Conservation (phyloP, 192 early-diverging fungal genomes). For the Dissophora globulifera region DNA sequence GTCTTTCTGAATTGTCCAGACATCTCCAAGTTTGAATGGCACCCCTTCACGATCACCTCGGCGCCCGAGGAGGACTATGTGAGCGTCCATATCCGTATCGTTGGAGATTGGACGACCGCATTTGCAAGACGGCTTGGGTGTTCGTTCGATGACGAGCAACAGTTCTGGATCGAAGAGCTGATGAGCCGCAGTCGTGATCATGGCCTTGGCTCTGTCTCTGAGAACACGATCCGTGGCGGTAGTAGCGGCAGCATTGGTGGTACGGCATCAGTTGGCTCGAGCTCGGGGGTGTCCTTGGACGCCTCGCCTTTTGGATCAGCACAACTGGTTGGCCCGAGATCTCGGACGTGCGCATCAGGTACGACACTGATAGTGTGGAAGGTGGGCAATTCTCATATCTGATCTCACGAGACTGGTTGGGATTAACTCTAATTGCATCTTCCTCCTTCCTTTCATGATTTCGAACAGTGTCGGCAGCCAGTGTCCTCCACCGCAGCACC, state of each 20-base stretch:
- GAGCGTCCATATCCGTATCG: conserved; percentile 79
- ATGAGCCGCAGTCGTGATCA: conserved; percentile 18
- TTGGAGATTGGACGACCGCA: conserved; percentile 76
- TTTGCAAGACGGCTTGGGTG: conserved; percentile 79
- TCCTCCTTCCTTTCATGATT: too few relatives aligned
- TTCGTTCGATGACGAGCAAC: conserved; percentile 61
- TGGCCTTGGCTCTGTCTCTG: neutral
- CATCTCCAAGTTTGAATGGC: conserved; percentile 78
- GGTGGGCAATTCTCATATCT: too few relatives aligned
- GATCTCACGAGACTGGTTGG: too few relatives aligned
- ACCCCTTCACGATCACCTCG: conserved; percentile 82
- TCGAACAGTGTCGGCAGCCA: neutral
- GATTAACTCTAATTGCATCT: too few relatives aligned
- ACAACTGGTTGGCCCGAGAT: neutral
- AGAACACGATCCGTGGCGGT: too few relatives aligned
- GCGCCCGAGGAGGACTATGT: conserved; percentile 80
- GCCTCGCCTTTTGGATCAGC: conserved; percentile 5
- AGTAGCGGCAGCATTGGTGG: too few relatives aligned
- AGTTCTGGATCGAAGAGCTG: conserved; percentile 60
- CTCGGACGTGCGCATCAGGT: neutral
- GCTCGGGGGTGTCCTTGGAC: conserved; percentile 64
- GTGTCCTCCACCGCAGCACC: neutral
- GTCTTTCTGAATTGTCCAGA: conserved; percentile 77
- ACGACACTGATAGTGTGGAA: too few relatives aligned
- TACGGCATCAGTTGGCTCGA: conserved; percentile 39